Conservation (phyloP, 176 grass and related monocot genomes). For the maize (Zea mays) region Zm-B73-REFERENCE-NAM-5.0 NC_050101.1:148260001-148260500, state of each 20-base stretch:
- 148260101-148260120: conserved; percentile 38
- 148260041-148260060: conserved; percentile 76
- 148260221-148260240: conserved; percentile 7
- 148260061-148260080: conserved; percentile 38
- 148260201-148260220: not conserved
- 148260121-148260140: conserved; percentile 63
- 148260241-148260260: not conserved
- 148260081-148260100: conserved; percentile 53
- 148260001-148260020: conserved; percentile 55
- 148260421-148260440: not conserved
- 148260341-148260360: conserved; percentile 46
- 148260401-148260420: conserved; percentile 7
- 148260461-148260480: conserved; percentile 23
- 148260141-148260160: conserved; percentile 64
- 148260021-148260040: conserved; percentile 87
- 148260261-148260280: conserved; percentile 27
- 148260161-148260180: conserved; percentile 74
- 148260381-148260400: conserved; percentile 47
- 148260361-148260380: conserved; percentile 27
- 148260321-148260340: conserved; percentile 38
- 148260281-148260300: not conserved
- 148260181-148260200: conserved; percentile 69
- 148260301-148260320: conserved; percentile 30
- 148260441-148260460: not conserved
- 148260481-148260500: not conserved